Conservation (phyloP, 208 protist genomes). For the Trypanosoma lewisi region DNA sequence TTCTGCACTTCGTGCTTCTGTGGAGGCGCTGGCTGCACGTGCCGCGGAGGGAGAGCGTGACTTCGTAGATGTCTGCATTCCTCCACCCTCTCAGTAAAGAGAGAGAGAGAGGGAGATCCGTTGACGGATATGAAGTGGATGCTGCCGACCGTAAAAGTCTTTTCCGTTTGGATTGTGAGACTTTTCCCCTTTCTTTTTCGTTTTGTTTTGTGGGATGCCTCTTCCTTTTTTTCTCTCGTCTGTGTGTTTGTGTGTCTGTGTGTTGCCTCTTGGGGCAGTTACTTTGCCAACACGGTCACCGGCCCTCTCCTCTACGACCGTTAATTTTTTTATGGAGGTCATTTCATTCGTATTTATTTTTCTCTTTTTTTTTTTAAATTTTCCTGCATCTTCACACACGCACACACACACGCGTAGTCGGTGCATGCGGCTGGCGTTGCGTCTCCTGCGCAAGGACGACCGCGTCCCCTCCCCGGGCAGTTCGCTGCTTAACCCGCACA, state of each 20-base stretch:
- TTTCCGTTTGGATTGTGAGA: neutral
- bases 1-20: neutral
- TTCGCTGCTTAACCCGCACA: conserved; percentile 72
- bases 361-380: neutral
- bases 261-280: neutral
- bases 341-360: neutral
- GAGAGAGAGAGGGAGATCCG: no score
- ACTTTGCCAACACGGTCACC: neutral
- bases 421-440: conserved; percentile 18
- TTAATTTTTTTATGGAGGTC: neutral
- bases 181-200: conserved; percentile 5
- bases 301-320: neutral
- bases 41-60: neutral
- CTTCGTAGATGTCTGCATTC: neutral
- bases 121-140: no score
- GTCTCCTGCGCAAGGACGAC: conserved; percentile 1
- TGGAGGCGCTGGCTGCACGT: neutral
- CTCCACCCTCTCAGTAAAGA: neutral
- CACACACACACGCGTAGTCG: neutral
- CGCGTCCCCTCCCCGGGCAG: conserved; percentile 47
- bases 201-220: conserved; percentile 1
- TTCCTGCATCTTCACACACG: no score
- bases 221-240: conserved; percentile 4
- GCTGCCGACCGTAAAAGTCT: neutral
- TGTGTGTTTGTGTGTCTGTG: neutral